Conservation (phyloP, 2,329 filamentous ascomycete species). For the Xylariaceae sp. region DNA sequence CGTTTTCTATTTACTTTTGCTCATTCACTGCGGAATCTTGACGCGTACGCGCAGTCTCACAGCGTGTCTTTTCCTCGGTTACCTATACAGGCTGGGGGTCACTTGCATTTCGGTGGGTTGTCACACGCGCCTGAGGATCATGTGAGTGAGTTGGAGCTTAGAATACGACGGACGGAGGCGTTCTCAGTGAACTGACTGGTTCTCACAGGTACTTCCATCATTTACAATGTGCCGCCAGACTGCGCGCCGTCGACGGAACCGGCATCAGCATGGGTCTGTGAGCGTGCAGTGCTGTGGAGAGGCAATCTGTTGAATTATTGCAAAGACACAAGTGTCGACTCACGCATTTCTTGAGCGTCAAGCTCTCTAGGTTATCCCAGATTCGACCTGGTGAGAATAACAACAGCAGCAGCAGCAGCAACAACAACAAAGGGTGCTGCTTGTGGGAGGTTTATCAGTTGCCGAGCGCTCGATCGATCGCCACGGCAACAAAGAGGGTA, state of each 20-base stretch:
- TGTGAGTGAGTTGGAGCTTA: slow-evolving; percentile 1
- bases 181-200: not conserved
- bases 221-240: not conserved
- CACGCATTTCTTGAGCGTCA: not conserved
- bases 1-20: not conserved
- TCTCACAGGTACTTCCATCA: not conserved
- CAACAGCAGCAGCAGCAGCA: not conserved
- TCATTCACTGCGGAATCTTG: not conserved
- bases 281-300: not conserved
- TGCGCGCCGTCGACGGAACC: not conserved
- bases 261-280: not conserved
- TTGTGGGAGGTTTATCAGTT: slow-evolving; percentile 3
- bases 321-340: not conserved
- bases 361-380: not conserved
- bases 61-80: not conserved
- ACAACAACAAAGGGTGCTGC: slow-evolving; percentile 11
- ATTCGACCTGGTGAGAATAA: slow-evolving; percentile 10
- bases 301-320: not conserved
- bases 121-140: not conserved
- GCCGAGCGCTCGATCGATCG: not conserved
- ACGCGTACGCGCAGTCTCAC: not conserved
- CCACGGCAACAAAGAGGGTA: slow-evolving; percentile 11
- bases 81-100: not conserved
- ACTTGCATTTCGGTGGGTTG: not conserved
- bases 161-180: not conserved